Evolutionary conservation across 306 rosid genomes (phyloP).

Genomic region (Hippophae tibetana): DNA sequence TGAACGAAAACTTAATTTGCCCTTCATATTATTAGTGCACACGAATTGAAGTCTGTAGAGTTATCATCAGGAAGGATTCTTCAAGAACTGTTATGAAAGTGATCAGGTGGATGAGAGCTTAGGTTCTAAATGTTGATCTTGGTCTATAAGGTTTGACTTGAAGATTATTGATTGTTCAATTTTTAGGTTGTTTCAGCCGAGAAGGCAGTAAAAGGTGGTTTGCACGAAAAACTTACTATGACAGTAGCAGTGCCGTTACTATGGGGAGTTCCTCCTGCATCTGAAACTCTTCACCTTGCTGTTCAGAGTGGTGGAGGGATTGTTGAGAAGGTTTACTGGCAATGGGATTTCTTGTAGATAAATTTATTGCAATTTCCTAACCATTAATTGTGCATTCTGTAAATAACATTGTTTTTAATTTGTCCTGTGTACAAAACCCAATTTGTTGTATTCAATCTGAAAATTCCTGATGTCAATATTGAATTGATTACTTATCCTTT

Average conservation of each 20-base stretch:
- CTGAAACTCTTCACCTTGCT: slow-evolving; percentile 90
- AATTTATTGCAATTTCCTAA: slow-evolving; percentile 27
- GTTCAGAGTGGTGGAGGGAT: slow-evolving; percentile 98
- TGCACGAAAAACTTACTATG: slow-evolving; percentile 93
- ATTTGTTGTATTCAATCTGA: slow-evolving; percentile 4
- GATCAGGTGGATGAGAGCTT: too few species aligned
- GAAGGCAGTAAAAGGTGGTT: slow-evolving; percentile 76
- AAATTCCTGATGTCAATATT: not conserved
- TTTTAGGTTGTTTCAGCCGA: slow-evolving; percentile 76
- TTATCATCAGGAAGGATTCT: too few species aligned
- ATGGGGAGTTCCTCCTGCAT: slow-evolving; percentile 98
- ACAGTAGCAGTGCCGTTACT: slow-evolving; percentile 93
- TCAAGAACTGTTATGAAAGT: too few species aligned
- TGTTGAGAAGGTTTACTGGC: slow-evolving; percentile 94
- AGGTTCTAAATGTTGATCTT: too few species aligned
- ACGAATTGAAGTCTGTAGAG: too few species aligned
- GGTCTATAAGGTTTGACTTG: too few species aligned
- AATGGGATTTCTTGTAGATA: slow-evolving; percentile 81
- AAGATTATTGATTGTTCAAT: not conserved
- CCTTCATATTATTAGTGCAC: too few species aligned
- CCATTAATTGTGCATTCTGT: slow-evolving; percentile 67
- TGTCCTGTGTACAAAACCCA: slow-evolving; percentile 7
- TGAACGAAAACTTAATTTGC: too few species aligned
- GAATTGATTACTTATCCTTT: not conserved
- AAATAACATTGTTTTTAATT: slow-evolving; percentile 36